Base-by-base conservation (phyloP, 495 filamentous ascomycete species). In the Rhypophila decipiens region DNA sequence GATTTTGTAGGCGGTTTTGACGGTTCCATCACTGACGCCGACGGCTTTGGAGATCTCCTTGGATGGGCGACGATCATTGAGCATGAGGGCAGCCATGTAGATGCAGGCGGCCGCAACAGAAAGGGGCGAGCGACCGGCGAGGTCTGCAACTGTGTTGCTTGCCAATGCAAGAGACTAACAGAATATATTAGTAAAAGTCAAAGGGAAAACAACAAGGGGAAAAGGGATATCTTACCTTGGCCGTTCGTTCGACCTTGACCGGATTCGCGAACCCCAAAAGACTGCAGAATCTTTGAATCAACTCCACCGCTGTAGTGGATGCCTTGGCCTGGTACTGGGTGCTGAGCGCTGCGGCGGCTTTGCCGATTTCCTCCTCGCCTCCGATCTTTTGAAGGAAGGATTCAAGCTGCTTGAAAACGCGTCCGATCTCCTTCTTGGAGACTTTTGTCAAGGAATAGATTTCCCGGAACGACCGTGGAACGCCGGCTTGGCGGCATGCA, bases 101-200 rank as follows among this genome's bases (percentile, higher is more conserved):
- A 98, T 96, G 63, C 88, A 95, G 34, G 91, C 90, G 15, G 89
- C 91, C 3, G 93, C 93, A 39, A 90, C 86, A 5, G 93, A 96
- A 29, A 97, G 78, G 7, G 93, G 93, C 34, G 93, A 97, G 43
- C 93, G 88, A 47, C 93, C 93, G 24, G 90, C 91, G 35, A 97
- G 76, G 22, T 86, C 81, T 35, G 85, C 86, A 44, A 83, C 77
- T 15, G 75, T 75, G 1, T 80, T 79, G 78, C 47, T 85, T 77
- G 12, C 89, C 88, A 22, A 96, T 74, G 27, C 80, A 73, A 46
- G 80, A n/a, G n/a, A n/a, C n/a, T n/a, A n/a, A n/a, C n/a, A n/a
- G n/a, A n/a, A n/a, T n/a, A n/a, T n/a, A n/a, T n/a, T n/a, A n/a
- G n/a, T n/a, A n/a, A n/a, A n/a, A n/a, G n/a, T n/a, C n/a, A n/a